Percentiles rank a stretch among this genome's conserved stretches.
Evolutionary conservation across 352 stramenopile genomes (phyloP).

Genomic region (Pythium sp.): DNA sequence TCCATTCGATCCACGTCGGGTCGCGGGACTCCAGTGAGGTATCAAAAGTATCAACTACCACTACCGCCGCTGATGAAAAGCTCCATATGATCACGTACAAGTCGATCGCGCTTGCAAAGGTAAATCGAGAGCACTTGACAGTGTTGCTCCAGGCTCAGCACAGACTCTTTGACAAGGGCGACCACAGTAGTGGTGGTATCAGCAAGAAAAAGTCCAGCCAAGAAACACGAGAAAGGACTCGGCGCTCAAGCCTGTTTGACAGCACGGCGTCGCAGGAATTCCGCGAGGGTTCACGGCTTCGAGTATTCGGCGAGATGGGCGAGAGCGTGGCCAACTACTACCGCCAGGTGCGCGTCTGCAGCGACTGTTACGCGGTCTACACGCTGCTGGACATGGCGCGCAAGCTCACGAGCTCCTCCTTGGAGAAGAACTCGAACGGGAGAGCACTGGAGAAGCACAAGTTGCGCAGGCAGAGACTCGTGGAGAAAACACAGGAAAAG

Average conservation of each 20-base stretch:
- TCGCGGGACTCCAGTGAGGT: slow-evolving; percentile 4
- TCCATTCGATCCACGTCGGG: slow-evolving; percentile 39
- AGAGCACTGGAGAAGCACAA: slow-evolving; percentile 24
- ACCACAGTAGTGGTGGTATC: background rate
- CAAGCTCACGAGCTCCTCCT: slow-evolving; percentile 19
- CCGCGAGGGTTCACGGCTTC: slow-evolving; percentile 44
- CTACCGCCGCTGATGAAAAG: slow-evolving; percentile 15
- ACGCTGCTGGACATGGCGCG: slow-evolving; percentile 74
- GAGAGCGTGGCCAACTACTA: slow-evolving; percentile 77
- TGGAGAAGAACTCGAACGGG: slow-evolving; percentile 14
- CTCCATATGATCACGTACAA: slow-evolving; percentile 70
- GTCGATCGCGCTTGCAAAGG: slow-evolving; percentile 71
- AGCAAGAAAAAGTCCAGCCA: background rate
- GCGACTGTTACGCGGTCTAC: slow-evolving; percentile 87
- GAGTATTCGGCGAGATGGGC: slow-evolving; percentile 47
- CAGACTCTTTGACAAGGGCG: background rate
- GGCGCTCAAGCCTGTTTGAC: slow-evolving; percentile 37
- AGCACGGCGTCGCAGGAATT: slow-evolving; percentile 52
- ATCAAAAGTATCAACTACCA: slow-evolving; percentile 1
- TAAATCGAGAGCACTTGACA: slow-evolving; percentile 47
- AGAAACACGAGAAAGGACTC: background rate
- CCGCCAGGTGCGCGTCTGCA: slow-evolving; percentile 80
- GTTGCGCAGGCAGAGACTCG: slow-evolving; percentile 11
- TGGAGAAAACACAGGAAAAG: slow-evolving; percentile 14
- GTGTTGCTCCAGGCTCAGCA: slow-evolving; percentile 14